Conservation (phyloP, 176 grass and related monocot genomes). For the Pontederia crassipes region DNA sequence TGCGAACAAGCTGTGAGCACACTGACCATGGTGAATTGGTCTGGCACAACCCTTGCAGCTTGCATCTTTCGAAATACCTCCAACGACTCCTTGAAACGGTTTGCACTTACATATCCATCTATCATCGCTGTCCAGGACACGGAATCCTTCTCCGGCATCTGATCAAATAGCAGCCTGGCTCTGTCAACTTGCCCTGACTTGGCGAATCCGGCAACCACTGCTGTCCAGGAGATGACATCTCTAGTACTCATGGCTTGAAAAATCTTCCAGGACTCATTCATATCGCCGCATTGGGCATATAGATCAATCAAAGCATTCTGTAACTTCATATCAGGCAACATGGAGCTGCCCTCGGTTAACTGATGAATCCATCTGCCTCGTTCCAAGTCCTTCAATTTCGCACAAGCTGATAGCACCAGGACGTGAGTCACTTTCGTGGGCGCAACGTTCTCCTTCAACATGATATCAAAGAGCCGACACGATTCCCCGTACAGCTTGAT, state of each 20-base stretch:
- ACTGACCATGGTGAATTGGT: slow-evolving; percentile 70
- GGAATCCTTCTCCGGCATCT: slow-evolving; percentile 49
- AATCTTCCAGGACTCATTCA: slow-evolving; percentile 41
- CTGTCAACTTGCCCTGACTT: slow-evolving; percentile 35
- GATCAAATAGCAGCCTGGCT: slow-evolving; percentile 45
- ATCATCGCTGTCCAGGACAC: slow-evolving; percentile 80
- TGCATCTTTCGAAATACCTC: slow-evolving; percentile 62
- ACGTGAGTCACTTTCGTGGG: slow-evolving; percentile 44
- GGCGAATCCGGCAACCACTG: slow-evolving; percentile 35
- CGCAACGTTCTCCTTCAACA: slow-evolving; percentile 28
- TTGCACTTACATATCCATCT: slow-evolving; percentile 37
- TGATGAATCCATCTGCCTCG: slow-evolving; percentile 54
- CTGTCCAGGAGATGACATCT: slow-evolving; percentile 63
- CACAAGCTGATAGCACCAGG: slow-evolving; percentile 47
- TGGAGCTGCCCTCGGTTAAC: slow-evolving; percentile 9
- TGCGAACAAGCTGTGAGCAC: slow-evolving; percentile 67
- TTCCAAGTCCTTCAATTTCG: slow-evolving; percentile 31
- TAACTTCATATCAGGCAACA: slow-evolving; percentile 44
- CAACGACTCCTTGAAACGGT: slow-evolving; percentile 43
- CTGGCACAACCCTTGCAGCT: slow-evolving; percentile 21
- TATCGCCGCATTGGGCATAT: slow-evolving; percentile 53
- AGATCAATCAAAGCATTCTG: slow-evolving; percentile 58
- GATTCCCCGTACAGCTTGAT: slow-evolving; percentile 27
- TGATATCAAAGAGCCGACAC: slow-evolving; percentile 35
- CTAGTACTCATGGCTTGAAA: slow-evolving; percentile 41